Evolutionary conservation across 345 rosid genomes (phyloP).

Genomic region (Orychophragmus violaceus): DNA sequence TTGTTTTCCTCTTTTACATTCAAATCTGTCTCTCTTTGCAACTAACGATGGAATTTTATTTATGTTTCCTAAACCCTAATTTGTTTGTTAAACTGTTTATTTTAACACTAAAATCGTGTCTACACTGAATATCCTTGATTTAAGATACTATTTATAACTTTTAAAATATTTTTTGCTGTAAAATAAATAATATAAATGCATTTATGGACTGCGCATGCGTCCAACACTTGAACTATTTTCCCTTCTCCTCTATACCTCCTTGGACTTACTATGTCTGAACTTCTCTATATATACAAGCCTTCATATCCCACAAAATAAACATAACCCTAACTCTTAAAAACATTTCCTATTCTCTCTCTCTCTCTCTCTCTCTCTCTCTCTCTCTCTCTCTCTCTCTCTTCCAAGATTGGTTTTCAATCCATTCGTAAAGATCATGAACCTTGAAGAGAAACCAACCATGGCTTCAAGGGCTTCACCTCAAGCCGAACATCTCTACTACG

Average conservation of each 20-base stretch:
- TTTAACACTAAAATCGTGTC: background rate
- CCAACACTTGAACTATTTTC: background rate
- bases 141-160: background rate
- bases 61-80: background rate
- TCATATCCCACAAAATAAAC: constrained; percentile 8
- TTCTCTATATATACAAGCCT: constrained; percentile 20
- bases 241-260: background rate
- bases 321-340: constrained; percentile 9
- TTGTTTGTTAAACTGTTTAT: background rate
- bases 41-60: background rate
- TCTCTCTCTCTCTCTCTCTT: background rate
- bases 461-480: constrained; percentile 44
- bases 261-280: constrained; percentile 5
- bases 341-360: constrained; percentile 12
- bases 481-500: constrained; percentile 87
- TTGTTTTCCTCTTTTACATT: background rate
- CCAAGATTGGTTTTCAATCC: constrained; percentile 3
- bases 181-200: background rate
- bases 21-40: background rate
- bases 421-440: constrained; percentile 39
- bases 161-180: background rate
- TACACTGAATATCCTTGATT: background rate
- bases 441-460: constrained; percentile 63
- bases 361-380: background rate
- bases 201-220: background rate